These are phyloP conservation scores for Annona squamosa DNA, from an alignment of 164 flowering plant species.

Conservation along the genomic window DNA sequence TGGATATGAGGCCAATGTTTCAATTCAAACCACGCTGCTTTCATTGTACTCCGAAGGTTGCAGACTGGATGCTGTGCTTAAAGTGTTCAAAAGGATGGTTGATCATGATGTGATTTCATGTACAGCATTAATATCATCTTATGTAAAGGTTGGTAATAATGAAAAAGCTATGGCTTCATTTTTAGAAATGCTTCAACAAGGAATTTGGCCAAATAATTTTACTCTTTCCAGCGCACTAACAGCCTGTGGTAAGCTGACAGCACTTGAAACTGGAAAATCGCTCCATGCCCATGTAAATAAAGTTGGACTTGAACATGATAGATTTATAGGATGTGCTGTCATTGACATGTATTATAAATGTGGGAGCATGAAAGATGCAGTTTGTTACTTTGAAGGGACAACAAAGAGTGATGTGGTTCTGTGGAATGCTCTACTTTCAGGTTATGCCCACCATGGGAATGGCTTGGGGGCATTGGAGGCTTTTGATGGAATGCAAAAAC, in stretches of 20 bases:
- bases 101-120: slow-evolving; percentile 15
- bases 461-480: slow-evolving; percentile 11
- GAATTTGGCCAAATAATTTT: slow-evolving; percentile 13
- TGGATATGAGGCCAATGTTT: slow-evolving; percentile 4
- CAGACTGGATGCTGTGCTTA: slow-evolving; percentile 4
- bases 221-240: slow-evolving; percentile 12
- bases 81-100: slow-evolving; percentile 7
- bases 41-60: slow-evolving; percentile 14
- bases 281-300: slow-evolving; percentile 12
- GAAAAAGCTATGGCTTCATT: slow-evolving; percentile 8
- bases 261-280: slow-evolving; percentile 10
- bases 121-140: slow-evolving; percentile 16
- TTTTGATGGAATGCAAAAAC: slow-evolving; percentile 8
- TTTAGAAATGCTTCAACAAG: slow-evolving; percentile 12
- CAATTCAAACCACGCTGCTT: slow-evolving; percentile 13
- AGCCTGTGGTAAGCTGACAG: slow-evolving; percentile 11
- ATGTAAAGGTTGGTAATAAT: slow-evolving; percentile 3
- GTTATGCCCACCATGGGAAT: slow-evolving; percentile 20
- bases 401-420: slow-evolving; percentile 10
- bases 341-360: slow-evolving; percentile 18
- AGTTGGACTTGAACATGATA: slow-evolving; percentile 6
- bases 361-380: slow-evolving; percentile 9
- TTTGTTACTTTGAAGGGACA: slow-evolving; percentile 3
- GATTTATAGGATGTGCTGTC: slow-evolving; percentile 8
- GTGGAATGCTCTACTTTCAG: slow-evolving; percentile 16